Percentiles rank a stretch among this genome's conserved stretches.
These are phyloP conservation scores for Xylariaceae sp. DNA, from an alignment of 2,329 filamentous ascomycete species.

Conservation along the genomic window DNA sequence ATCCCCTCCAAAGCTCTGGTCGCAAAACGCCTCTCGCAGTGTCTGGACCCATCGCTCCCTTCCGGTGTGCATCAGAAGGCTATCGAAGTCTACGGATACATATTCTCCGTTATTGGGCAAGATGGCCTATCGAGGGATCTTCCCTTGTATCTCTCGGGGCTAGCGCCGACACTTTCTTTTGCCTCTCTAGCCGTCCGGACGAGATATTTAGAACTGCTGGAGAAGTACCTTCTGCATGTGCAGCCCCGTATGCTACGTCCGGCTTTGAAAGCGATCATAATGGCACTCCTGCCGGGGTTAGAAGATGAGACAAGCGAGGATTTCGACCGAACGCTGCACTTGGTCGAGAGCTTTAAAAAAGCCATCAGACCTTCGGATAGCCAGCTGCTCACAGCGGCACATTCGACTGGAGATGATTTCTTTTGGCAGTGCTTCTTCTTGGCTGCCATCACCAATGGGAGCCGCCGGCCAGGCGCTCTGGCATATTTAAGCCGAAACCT, in stretches of 20 bases:
- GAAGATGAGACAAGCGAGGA: constrained; percentile 98
- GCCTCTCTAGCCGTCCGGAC: constrained; percentile 88
- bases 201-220: constrained; percentile 76
- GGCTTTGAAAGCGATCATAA: constrained; percentile 81
- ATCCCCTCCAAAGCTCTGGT: constrained; percentile 80
- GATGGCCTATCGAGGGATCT: constrained; percentile 78
- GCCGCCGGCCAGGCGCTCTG: constrained; percentile 76
- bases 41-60: constrained; percentile 84
- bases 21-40: constrained; percentile 89
- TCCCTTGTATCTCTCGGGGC: constrained; percentile 80
- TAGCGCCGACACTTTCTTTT: constrained; percentile 86
- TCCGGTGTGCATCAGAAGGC: constrained; percentile 98
- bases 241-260: constrained; percentile 69
- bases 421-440: constrained; percentile 99
- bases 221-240: constrained; percentile 70
- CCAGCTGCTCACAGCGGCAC: constrained; percentile 45
- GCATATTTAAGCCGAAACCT: constrained; percentile 78
- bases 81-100: constrained; percentile 84
- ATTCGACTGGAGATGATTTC: constrained; percentile 68
- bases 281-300: constrained; percentile 83
- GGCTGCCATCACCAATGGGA: constrained; percentile 83
- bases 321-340: constrained; percentile 78
- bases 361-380: constrained; percentile 53
- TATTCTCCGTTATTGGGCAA: constrained; percentile 80
- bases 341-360: constrained; percentile 72